Base-by-base conservation (phyloP, 2,329 filamentous ascomycete genomes). In the Cladosporium sp. region DNA sequence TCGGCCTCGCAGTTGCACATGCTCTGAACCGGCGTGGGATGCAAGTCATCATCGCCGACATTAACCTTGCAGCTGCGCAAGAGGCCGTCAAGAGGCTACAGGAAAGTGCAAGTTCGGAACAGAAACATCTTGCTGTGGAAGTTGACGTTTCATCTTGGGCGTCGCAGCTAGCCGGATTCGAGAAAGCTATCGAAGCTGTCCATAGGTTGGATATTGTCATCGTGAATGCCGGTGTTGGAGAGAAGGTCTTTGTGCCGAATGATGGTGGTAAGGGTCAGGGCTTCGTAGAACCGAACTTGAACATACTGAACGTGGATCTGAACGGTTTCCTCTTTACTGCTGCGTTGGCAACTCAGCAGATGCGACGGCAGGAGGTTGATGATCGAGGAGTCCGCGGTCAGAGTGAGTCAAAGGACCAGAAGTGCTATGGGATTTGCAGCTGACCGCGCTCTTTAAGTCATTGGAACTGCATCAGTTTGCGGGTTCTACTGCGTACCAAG, bases 41-140 rank as follows among this genome's bases (percentile, higher is more conserved):
- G 61, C 74, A 77, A 39, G 78, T 84, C 37, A 79, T 78, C 58
- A 79, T 81, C 2, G 73, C 82, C 30, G 75, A 77, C 59, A 61
- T 63, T 34, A 67, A 75, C 60, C 58, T 69, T n/a, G 9, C 60
- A 20, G 63, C 61, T 8, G 67, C 70, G 8, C 34, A 70, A 58
- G 19, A 63, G n/a, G 60, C 71, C 5, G 69, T 67, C n/a, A 47
- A 22, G 9, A 36, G 38, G 12, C 54, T 56, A 14, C 30, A 56
- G 14, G 19, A 45, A 15, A 19, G 14, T 38, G 37, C 55, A 15
- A 17, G 55, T 4, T 61, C 71, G 38, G 65, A 67, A 38, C 52
- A 49, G 2, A 61, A 58, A 17, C 61, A 68, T 1, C 56, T 68
- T 28, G 69, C 66, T 25, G 62, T 69, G 17, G 56, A 69, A 42